These are phyloP conservation scores for Erodium trifolium DNA, from an alignment of 441 rosid species.

Conservation along the genomic window DNA sequence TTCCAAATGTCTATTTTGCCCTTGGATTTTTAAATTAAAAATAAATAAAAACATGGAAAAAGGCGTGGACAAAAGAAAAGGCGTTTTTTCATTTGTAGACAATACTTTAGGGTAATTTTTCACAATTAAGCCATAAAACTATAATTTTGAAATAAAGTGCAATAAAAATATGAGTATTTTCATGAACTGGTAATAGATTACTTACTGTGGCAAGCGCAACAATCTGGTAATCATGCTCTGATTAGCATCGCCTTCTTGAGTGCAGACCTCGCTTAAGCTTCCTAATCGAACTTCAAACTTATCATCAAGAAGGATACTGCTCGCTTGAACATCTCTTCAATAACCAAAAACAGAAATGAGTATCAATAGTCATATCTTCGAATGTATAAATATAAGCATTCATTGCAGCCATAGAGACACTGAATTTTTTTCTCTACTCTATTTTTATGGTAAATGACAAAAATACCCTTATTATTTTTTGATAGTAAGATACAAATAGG, in stretches of 20 bases:
- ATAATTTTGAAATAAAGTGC: too few relatives aligned
- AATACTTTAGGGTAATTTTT: too few relatives aligned
- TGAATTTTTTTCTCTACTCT: too few relatives aligned
- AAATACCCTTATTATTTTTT: too few relatives aligned
- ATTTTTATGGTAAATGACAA: too few relatives aligned
- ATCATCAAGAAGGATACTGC: conserved; percentile 97
- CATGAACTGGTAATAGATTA: conserved; percentile 15
- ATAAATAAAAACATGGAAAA: too few relatives aligned
- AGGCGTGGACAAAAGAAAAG: too few relatives aligned
- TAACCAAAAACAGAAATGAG: conserved; percentile 17
- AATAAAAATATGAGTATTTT: neutral
- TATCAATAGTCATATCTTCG: neutral
- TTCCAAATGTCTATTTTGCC: conserved; percentile 14
- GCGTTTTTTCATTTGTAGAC: too few relatives aligned
- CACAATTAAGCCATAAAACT: too few relatives aligned
- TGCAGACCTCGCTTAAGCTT: conserved; percentile 68
- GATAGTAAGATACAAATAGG: too few relatives aligned
- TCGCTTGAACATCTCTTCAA: conserved; percentile 90
- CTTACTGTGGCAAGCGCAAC: conserved; percentile 82
- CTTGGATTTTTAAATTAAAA: too few relatives aligned
- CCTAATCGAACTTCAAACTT: conserved; percentile 94
- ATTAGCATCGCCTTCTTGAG: conserved; percentile 63
- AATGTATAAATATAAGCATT: neutral
- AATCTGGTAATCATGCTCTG: conserved; percentile 69
- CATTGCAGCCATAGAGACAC: neutral